phyloP scores from a whole-genome alignment of 345 rosid genomes.

The Sisymbrium irio region DNA sequence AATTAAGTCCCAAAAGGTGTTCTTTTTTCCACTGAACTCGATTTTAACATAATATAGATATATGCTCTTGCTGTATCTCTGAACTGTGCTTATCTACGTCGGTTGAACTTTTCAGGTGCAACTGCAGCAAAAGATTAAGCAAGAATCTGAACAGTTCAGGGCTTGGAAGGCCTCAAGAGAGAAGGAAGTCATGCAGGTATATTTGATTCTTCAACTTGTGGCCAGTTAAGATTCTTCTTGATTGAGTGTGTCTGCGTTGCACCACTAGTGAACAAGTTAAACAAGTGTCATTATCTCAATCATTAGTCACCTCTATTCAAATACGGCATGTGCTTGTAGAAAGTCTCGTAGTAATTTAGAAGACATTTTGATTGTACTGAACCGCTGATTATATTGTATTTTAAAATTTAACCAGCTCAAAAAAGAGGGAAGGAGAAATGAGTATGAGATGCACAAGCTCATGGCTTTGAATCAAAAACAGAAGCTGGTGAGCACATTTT shows the following conservation, averaged over 20 bases:
- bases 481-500: conserved; percentile 65
- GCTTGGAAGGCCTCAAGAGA: conserved; percentile 89
- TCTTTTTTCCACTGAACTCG: not conserved
- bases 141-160: conserved; percentile 87
- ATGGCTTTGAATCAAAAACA: conserved; percentile 94
- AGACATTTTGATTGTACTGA: not conserved
- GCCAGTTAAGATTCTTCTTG: not conserved
- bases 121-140: conserved; percentile 88
- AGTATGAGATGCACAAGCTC: conserved; percentile 96
- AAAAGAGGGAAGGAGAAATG: conserved; percentile 97
- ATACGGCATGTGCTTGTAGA: conserved; percentile 2
- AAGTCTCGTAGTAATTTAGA: not conserved
- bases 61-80: not conserved
- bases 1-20: conserved; percentile 83
- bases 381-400: not conserved
- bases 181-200: conserved; percentile 98
- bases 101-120: conserved; percentile 54
- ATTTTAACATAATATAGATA: not conserved
- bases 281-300: conserved; percentile 3
- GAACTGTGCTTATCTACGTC: conserved; percentile 5
- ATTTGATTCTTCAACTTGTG: not conserved
- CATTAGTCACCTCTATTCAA: not conserved
- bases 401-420: conserved; percentile 57
- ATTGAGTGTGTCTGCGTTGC: not conserved
- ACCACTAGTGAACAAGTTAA: conserved; percentile 3